Base-by-base conservation (phyloP, 257 asterid species). In the Ballota nigra region DNA sequence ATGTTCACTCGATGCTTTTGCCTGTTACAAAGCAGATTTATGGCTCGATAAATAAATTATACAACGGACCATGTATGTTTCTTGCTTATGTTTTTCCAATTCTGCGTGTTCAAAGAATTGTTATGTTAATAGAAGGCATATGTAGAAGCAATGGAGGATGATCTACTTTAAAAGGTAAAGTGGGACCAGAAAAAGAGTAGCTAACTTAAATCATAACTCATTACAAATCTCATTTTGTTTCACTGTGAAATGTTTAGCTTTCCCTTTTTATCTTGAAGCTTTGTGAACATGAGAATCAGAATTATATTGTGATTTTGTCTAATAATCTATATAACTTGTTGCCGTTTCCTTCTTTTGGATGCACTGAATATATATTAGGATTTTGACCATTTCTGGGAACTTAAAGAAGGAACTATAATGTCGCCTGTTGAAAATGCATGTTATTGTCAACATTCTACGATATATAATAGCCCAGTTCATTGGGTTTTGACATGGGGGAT, bases 401-500 rank as follows among this genome's bases (percentile, higher is more conserved):
- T 62, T 41, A 16, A 55, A 40, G 22, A 4, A 38, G 31, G n/a
- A 45, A 63, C 29, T 34, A 11, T 28, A 8, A 13, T 26, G 6
- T 68, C 4, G 58, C 60, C 51, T 67, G 63, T 61, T 18, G 36
- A 29, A 62, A 18, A 36, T 63, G n/a, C 51, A 45, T 61, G 9
- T 36, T 62, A 6, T 16, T 31, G 13, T 70, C 62, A 53, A 59
- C 19, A 57, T 69, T 59, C 22, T 63, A 3, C 57, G 63, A 9
- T 60, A 26, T 41, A 47, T 78, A 29, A 66, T 41, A 41, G 64
- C 80, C 82, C 77, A 71, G 8, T 53, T 43, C 36, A 53, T 82
- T 83, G 78, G 81, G 78, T 72, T 85, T 82, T 83, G 82, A 84
- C 82, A 22, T 16, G 68, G 79, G 72, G 81, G 72, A 70, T 56